phyloP scores from a whole-genome alignment of 2,329 filamentous ascomycete genomes.

The Aureobasidium sp. region DNA sequence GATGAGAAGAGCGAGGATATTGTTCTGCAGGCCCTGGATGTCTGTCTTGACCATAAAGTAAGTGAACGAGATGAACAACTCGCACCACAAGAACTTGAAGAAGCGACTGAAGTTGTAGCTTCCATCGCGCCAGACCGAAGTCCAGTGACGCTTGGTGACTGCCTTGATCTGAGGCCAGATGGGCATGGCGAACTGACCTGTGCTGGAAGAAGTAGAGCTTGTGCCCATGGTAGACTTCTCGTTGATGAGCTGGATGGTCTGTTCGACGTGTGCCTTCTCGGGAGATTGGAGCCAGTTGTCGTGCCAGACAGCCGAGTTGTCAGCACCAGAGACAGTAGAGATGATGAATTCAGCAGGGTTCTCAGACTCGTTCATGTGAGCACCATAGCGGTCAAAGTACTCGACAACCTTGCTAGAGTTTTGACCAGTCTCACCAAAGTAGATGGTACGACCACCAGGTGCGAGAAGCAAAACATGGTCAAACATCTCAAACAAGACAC shows the following conservation, averaged over 20 bases:
- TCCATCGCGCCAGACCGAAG: constrained; percentile 11
- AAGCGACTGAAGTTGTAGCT: constrained; percentile 16
- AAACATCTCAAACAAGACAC: constrained; percentile 44
- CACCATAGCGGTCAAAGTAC: constrained; percentile 60
- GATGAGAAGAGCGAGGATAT: constrained; percentile 12
- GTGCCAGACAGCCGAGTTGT: constrained; percentile 34
- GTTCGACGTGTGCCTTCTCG: constrained; percentile 36
- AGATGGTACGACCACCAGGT: constrained; percentile 39
- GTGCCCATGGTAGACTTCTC: not conserved
- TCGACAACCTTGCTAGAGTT: constrained; percentile 35
- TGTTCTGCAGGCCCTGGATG: constrained; percentile 29
- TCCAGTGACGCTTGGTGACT: constrained; percentile 10
- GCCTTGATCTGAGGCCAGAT: constrained; percentile 11
- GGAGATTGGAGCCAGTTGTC: constrained; percentile 41
- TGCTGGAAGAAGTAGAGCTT: not conserved
- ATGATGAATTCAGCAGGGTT: constrained; percentile 77
- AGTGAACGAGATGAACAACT: constrained; percentile 37
- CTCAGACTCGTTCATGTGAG: constrained; percentile 52
- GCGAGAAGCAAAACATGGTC: constrained; percentile 39
- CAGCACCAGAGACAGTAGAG: constrained; percentile 41
- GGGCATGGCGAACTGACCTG: constrained; percentile 10
- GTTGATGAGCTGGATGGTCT: constrained; percentile 19
- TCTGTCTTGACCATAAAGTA: constrained; percentile 33
- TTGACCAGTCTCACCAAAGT: constrained; percentile 41
- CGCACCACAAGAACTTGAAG: constrained; percentile 45